Evolutionary conservation across 176 grass and related monocot genomes (phyloP).

Genomic region (Phoenix dactylifera): DNA sequence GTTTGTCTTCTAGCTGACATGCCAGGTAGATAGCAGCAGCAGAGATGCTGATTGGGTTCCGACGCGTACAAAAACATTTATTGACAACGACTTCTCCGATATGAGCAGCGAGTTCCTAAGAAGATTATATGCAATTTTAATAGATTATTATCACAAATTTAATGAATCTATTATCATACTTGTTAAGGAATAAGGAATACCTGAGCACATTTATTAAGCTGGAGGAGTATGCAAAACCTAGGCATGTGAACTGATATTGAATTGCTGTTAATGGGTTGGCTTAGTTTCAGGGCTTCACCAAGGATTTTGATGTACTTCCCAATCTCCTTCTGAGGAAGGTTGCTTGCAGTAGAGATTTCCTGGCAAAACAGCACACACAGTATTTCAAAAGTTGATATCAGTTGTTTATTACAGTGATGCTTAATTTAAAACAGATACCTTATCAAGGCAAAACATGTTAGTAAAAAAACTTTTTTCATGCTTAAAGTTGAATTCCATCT

Average conservation of each 20-base stretch:
- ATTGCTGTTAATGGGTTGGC: slow-evolving; percentile 95
- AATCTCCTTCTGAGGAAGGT: slow-evolving; percentile 97
- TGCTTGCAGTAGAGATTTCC: slow-evolving; percentile 98
- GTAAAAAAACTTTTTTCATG: too few relatives aligned
- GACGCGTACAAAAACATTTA: slow-evolving; percentile 85
- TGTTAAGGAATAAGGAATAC: slow-evolving; percentile 23
- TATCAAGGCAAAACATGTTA: too few relatives aligned
- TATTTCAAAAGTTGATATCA: too few relatives aligned
- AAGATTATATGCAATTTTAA: slow-evolving; percentile 12
- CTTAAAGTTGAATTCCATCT: too few relatives aligned
- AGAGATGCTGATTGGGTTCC: slow-evolving; percentile 98
- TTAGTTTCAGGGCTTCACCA: slow-evolving; percentile 82
- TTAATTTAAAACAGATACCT: too few relatives aligned
- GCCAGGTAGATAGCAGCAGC: slow-evolving; percentile 96
- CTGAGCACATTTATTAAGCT: slow-evolving; percentile 98
- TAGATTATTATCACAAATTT: background rate
- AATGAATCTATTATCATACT: background rate
- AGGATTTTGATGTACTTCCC: slow-evolving; percentile 99
- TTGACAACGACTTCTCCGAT: slow-evolving; percentile 93
- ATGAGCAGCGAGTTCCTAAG: slow-evolving; percentile 85
- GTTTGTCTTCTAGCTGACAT: slow-evolving; percentile 94
- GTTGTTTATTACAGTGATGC: too few relatives aligned
- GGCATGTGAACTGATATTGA: slow-evolving; percentile 98
- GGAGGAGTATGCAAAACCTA: slow-evolving; percentile 89
- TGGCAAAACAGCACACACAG: slow-evolving; percentile 20